Evolutionary conservation across 192 early-diverging fungal genomes (phyloP).

Genomic region (Kappamyces sp.): DNA sequence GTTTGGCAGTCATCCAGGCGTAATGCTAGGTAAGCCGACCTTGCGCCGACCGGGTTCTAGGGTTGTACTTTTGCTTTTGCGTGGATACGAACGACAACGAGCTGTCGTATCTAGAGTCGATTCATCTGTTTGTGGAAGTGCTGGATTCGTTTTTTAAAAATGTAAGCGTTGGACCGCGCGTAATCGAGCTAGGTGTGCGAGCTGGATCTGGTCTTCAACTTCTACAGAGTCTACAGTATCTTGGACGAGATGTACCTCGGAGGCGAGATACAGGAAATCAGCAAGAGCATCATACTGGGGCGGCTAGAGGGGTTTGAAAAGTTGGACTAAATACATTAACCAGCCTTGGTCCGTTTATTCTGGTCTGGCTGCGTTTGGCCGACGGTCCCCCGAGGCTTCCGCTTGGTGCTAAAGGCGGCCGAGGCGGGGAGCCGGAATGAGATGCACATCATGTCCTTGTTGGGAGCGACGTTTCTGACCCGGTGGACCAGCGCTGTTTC

Average conservation of each 20-base stretch:
- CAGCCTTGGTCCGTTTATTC: too few relatives aligned
- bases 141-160: slow-evolving; percentile 97
- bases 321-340: slow-evolving; percentile 30
- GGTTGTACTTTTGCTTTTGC: slow-evolving; percentile 96
- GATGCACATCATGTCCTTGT: slow-evolving; percentile 98
- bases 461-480: slow-evolving; percentile 94
- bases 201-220: slow-evolving; percentile 96
- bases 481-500: slow-evolving; percentile 55
- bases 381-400: too few relatives aligned
- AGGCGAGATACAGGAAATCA: slow-evolving; percentile 94
- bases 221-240: slow-evolving; percentile 93
- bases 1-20: neutral
- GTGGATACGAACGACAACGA: slow-evolving; percentile 99
- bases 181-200: slow-evolving; percentile 95
- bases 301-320: slow-evolving; percentile 50
- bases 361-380: too few relatives aligned
- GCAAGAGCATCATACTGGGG: slow-evolving; percentile 42
- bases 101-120: slow-evolving; percentile 88
- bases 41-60: slow-evolving; percentile 59
- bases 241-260: slow-evolving; percentile 97
- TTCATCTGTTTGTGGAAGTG: slow-evolving; percentile 99
- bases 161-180: slow-evolving; percentile 60
- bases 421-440: slow-evolving; percentile 72
- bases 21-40: neutral
- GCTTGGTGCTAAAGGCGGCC: slow-evolving; percentile 56